These are phyloP conservation scores for Diaporthe nobilis DNA, from an alignment of 2,329 filamentous ascomycete species.

Conservation along the genomic window DNA sequence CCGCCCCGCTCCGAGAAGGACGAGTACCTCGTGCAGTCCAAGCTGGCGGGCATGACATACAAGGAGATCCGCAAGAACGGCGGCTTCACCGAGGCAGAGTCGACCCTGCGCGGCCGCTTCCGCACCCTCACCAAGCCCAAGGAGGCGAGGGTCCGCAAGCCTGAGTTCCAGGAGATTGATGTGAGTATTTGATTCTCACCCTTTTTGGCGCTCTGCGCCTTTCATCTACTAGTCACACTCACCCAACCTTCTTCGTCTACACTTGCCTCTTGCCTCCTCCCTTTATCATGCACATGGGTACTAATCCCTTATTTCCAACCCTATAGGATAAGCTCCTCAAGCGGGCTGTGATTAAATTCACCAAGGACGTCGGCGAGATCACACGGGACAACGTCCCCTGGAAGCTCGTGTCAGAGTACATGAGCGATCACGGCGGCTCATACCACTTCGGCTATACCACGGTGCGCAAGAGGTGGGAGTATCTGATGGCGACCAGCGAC, in stretches of 20 bases:
- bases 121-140: slow-evolving; percentile 76
- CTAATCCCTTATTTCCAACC: not conserved
- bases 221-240: not conserved
- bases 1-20: slow-evolving; percentile 55
- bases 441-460: slow-evolving; percentile 73
- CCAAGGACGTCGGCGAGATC: slow-evolving; percentile 49
- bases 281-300: not conserved
- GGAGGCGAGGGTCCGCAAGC: slow-evolving; percentile 74
- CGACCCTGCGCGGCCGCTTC: slow-evolving; percentile 78
- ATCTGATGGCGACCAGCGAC: slow-evolving; percentile 50
- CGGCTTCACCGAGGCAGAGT: slow-evolving; percentile 75
- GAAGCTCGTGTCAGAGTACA: slow-evolving; percentile 70
- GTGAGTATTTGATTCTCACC: slow-evolving; percentile 66
- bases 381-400: slow-evolving; percentile 62
- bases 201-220: not conserved
- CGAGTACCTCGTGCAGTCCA: slow-evolving; percentile 67
- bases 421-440: slow-evolving; percentile 64
- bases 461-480: slow-evolving; percentile 71
- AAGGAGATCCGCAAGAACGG: slow-evolving; percentile 71
- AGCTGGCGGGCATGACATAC: slow-evolving; percentile 72
- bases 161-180: slow-evolving; percentile 74
- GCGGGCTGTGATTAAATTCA: slow-evolving; percentile 57
- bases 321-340: slow-evolving; percentile 61
- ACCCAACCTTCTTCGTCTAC: not conserved
- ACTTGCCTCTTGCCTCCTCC: not conserved